Percentiles rank a stretch among this genome's conserved stretches.
phyloP scores from a whole-genome alignment of 2,329 filamentous ascomycete species.

The Claviceps cyperi region DNA sequence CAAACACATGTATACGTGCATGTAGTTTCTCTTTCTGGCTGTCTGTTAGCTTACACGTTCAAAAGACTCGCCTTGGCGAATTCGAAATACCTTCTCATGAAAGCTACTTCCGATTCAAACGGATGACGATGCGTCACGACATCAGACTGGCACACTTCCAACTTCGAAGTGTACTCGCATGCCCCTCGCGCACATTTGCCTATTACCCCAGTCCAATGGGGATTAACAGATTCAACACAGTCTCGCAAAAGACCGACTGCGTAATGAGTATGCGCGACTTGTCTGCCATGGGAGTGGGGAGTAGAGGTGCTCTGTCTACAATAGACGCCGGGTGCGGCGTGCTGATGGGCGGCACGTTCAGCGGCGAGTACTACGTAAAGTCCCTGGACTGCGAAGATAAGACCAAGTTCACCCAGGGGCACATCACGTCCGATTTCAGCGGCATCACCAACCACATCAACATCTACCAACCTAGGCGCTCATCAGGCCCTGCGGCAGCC shows the following conservation, averaged over 20 bases:
- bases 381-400: conserved; percentile 26
- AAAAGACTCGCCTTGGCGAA: conserved; percentile 8
- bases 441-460: conserved; percentile 54
- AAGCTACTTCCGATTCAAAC: conserved; percentile 43
- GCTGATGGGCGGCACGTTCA: conserved; percentile 45
- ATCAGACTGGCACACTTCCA: conserved; percentile 50
- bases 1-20: no score
- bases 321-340: conserved; percentile 37
- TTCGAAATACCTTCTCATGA: conserved; percentile 22
- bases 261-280: conserved; percentile 29
- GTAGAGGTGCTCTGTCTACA: conserved; percentile 29
- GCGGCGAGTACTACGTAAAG: conserved; percentile 38
- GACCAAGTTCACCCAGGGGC: conserved; percentile 26
- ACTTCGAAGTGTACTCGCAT: conserved; percentile 46
- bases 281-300: conserved; percentile 14
- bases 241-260: conserved; percentile 28
- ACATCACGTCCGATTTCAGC: conserved; percentile 31
- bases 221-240: conserved; percentile 38
- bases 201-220: conserved; percentile 40
- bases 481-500: conserved; percentile 37
- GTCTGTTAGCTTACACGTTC: background rate
- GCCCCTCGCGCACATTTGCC: conserved; percentile 37
- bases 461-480: conserved; percentile 38
- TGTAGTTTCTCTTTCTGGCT: background rate
- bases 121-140: conserved; percentile 39